These are phyloP conservation scores for Botrytis sinoallii DNA, from an alignment of 2,329 filamentous ascomycete species.

Conservation along the genomic window DNA sequence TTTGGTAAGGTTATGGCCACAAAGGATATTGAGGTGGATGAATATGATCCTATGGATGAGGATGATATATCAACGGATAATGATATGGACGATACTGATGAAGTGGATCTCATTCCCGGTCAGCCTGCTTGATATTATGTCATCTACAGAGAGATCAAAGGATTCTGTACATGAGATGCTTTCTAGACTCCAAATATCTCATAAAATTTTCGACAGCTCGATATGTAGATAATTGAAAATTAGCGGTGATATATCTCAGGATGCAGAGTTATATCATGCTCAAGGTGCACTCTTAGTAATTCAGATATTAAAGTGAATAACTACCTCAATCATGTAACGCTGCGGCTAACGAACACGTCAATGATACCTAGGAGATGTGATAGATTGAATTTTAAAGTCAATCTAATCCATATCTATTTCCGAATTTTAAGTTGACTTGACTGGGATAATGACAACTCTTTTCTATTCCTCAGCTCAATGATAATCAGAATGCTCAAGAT, in stretches of 20 bases:
- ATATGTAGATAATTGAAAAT: background rate
- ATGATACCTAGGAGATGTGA: rapidly evolving
- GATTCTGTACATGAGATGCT: background rate
- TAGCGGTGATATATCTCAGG: background rate
- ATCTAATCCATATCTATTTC: background rate
- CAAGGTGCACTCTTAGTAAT: background rate
- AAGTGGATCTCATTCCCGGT: background rate
- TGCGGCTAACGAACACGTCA: rapidly evolving
- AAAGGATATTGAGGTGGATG: too few species aligned
- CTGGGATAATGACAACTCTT: rapidly evolving
- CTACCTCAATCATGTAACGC: background rate
- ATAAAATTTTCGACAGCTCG: background rate
- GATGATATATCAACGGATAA: background rate
- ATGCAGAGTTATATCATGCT: background rate
- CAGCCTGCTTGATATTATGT: background rate
- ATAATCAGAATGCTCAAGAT: background rate
- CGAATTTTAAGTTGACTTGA: background rate
- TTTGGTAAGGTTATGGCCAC: too few species aligned
- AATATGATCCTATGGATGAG: background rate
- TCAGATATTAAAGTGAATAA: background rate
- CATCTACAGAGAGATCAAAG: background rate
- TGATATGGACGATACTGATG: background rate
- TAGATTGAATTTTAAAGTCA: background rate
- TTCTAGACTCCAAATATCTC: background rate
- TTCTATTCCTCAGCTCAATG: background rate